Evolutionary conservation across 768 basidiomycete genomes (phyloP).

Genomic region (Rhizopogon vinicolor): DNA sequence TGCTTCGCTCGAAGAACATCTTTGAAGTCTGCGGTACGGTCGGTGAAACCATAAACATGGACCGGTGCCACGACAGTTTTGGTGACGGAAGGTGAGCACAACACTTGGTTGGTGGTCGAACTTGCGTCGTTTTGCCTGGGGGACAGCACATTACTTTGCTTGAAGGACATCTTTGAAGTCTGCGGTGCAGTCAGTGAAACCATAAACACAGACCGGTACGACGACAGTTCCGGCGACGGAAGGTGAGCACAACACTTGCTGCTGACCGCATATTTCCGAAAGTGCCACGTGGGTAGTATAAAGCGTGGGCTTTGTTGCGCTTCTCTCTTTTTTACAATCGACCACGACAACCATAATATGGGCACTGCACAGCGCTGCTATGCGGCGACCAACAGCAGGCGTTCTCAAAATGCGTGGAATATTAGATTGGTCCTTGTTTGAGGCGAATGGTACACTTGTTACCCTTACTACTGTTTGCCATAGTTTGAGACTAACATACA

Average conservation of each 20-base stretch:
- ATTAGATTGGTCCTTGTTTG: conserved; percentile 63
- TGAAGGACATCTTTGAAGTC: conserved; percentile 54
- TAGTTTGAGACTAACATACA: conserved; percentile 41
- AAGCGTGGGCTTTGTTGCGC: conserved; percentile 1
- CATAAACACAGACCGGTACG: conserved; percentile 33
- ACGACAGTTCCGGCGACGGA: conserved; percentile 3
- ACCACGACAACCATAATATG: conserved; percentile 18
- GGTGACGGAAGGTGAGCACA: background rate
- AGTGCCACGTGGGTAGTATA: conserved; percentile 21
- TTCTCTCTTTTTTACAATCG: conserved; percentile 6
- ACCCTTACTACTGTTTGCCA: conserved; percentile 52
- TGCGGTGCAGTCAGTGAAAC: conserved; percentile 52
- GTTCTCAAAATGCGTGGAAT: conserved; percentile 29
- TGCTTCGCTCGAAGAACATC: conserved; percentile 46
- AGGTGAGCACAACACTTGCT: background rate
- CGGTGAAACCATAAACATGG: conserved; percentile 44
- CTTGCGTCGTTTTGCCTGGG: conserved; percentile 49
- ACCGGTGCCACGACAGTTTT: conserved; percentile 2
- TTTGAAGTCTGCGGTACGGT: conserved; percentile 64
- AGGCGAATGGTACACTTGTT: conserved; percentile 50
- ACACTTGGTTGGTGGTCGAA: background rate
- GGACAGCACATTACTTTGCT: conserved; percentile 31
- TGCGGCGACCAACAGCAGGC: conserved; percentile 9
- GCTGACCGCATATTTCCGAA: background rate
- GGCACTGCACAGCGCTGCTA: conserved; percentile 14